phyloP scores from a whole-genome alignment of 768 basidiomycete genomes.

The Pisolithus tinctorius region DNA sequence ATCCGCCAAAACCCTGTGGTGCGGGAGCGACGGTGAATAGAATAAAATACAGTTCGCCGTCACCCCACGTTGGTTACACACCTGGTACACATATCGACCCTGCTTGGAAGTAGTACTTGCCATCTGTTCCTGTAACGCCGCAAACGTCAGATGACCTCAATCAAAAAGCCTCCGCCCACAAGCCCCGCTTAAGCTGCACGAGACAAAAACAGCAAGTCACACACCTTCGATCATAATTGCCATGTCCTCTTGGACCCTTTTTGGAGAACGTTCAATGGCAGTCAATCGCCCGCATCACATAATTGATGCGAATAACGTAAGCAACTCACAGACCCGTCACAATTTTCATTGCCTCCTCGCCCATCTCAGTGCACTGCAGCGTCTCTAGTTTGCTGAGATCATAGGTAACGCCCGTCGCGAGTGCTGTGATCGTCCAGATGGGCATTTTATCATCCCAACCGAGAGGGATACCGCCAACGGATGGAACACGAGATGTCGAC shows the following conservation, averaged over 20 bases:
- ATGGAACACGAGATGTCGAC: slow-evolving; percentile 7
- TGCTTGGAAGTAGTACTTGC: slow-evolving; percentile 68
- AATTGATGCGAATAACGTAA: background rate
- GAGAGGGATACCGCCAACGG: slow-evolving; percentile 18
- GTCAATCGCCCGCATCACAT: slow-evolving; percentile 1
- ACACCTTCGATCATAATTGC: slow-evolving; percentile 55
- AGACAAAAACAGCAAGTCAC: slow-evolving; percentile 12
- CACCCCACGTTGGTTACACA: slow-evolving; percentile 20
- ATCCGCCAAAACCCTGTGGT: slow-evolving; percentile 67
- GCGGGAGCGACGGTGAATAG: slow-evolving; percentile 3
- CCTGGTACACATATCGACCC: slow-evolving; percentile 64
- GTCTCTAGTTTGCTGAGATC: slow-evolving; percentile 34
- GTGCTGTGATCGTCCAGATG: slow-evolving; percentile 46
- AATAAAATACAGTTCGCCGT: background rate
- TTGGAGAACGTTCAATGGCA: background rate
- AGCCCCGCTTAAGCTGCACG: background rate
- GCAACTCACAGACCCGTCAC: slow-evolving; percentile 52
- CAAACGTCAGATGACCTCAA: slow-evolving; percentile 9
- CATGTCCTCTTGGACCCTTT: slow-evolving; percentile 50
- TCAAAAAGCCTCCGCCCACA: background rate
- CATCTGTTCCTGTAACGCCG: slow-evolving; percentile 46
- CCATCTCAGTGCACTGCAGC: slow-evolving; percentile 17
- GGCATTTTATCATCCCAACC: slow-evolving; percentile 40
- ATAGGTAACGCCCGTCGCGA: slow-evolving; percentile 42
- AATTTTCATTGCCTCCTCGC: slow-evolving; percentile 52